Percentiles rank a stretch among this genome's conserved stretches.
Evolutionary conservation across 495 filamentous ascomycete species (phyloP).

Genomic region (Penicillium crystallinum): DNA sequence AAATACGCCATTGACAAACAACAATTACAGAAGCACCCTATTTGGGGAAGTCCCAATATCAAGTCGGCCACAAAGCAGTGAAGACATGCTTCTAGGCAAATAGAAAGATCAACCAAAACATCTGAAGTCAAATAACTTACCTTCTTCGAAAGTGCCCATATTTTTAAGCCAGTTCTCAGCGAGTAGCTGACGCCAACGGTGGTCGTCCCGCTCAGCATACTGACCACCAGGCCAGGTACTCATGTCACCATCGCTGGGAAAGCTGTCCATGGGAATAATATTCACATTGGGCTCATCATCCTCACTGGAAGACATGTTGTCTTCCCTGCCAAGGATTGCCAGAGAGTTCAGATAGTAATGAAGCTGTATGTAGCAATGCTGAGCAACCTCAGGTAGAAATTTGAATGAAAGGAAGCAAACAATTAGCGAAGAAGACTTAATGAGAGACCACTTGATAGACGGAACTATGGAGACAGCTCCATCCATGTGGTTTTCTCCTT

Average conservation of each 20-base stretch:
- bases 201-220: conserved; percentile 17
- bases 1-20: background rate
- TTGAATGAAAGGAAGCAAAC: background rate
- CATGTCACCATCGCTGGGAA: conserved; percentile 31
- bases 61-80: background rate
- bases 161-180: conserved; percentile 37
- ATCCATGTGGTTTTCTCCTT: conserved; percentile 1
- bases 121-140: conserved; percentile 23
- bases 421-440: too few relatives aligned
- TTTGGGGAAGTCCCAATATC: background rate
- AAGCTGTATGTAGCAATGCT: background rate
- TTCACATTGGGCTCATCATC: conserved; percentile 22
- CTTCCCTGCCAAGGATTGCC: background rate
- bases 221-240: conserved; percentile 26
- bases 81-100: background rate
- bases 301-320: conserved; percentile 1
- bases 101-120: background rate
- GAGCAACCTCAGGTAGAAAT: background rate
- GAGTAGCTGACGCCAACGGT: conserved; percentile 26
- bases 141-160: conserved; percentile 25
- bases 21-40: background rate
- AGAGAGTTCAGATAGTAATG: background rate
- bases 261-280: conserved; percentile 26
- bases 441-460: background rate
- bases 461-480: conserved; percentile 2